Evolutionary conservation across 768 basidiomycete species (phyloP).

Genomic region (Suillus sp.): DNA sequence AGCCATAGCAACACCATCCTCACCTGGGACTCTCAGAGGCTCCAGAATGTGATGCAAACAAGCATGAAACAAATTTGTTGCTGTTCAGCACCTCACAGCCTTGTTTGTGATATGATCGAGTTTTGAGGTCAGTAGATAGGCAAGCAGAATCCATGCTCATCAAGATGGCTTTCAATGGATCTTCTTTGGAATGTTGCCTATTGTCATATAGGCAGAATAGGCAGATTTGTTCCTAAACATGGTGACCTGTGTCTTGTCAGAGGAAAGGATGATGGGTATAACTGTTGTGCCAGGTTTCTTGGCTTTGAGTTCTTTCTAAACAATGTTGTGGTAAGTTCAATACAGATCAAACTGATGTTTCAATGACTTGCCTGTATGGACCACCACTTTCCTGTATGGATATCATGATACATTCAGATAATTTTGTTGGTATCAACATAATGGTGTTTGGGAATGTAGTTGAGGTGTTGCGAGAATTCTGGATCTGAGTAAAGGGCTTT

Average conservation of each 20-base stretch:
- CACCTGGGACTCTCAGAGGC: conserved; percentile 32
- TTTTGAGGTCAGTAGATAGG: conserved; percentile 12
- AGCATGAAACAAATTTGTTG: conserved; percentile 40
- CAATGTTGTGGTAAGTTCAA: neutral
- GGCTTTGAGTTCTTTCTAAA: conserved; percentile 21
- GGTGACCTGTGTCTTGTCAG: conserved; percentile 22
- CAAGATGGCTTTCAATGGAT: conserved; percentile 21
- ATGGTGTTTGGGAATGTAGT: conserved; percentile 39
- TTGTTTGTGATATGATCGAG: conserved; percentile 12
- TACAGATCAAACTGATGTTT: neutral
- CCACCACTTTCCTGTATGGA: conserved; percentile 55
- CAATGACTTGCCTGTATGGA: conserved; percentile 39
- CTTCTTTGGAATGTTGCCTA: conserved; percentile 44
- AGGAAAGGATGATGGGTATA: conserved; percentile 22
- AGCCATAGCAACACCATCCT: conserved; percentile 32
- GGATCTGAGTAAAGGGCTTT: conserved; percentile 37
- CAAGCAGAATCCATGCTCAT: conserved; percentile 13
- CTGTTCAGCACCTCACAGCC: conserved; percentile 25
- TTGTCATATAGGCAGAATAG: conserved; percentile 26
- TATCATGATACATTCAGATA: conserved; percentile 39
- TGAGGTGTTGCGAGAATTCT: conserved; percentile 33
- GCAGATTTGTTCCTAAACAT: conserved; percentile 24
- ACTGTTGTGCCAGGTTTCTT: conserved; percentile 12
- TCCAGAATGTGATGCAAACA: conserved; percentile 33
- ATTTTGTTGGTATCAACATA: conserved; percentile 33